Conservation (phyloP, 2,329 filamentous ascomycete species). For the Fusarium poae region DNA sequence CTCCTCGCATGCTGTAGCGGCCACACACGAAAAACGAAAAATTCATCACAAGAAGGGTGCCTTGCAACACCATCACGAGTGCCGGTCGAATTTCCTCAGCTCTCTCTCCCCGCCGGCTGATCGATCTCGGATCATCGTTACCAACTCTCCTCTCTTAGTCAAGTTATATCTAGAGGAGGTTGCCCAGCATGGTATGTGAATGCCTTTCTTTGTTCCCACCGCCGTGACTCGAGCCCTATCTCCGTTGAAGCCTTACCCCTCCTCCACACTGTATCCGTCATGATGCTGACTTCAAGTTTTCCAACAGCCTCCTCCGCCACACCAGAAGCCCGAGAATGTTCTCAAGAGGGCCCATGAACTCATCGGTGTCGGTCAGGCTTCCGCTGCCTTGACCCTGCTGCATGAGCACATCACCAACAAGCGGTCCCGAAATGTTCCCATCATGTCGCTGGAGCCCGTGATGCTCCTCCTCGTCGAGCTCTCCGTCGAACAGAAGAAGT, state of each 20-base stretch:
- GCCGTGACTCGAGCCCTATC: conserved; percentile 32
- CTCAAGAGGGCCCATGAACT: conserved; percentile 98
- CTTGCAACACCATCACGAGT: conserved; percentile 57
- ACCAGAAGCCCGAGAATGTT: conserved; percentile 99
- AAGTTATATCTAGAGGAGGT: conserved; percentile 61
- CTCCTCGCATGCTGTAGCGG: conserved; percentile 57
- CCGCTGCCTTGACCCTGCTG: conserved; percentile 91
- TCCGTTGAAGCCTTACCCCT: conserved; percentile 47
- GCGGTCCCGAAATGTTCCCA: conserved; percentile 96
- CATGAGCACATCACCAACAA: conserved; percentile 99
- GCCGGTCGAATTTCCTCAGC: conserved; percentile 55
- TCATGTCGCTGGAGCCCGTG: conserved; percentile 94
- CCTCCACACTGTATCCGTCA: conserved; percentile 43
- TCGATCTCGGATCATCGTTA: conserved; percentile 54
- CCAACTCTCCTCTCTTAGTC: conserved; percentile 55
- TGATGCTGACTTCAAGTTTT: conserved; percentile 49
- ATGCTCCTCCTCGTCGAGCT: conserved; percentile 98
- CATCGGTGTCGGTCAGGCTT: conserved; percentile 94
- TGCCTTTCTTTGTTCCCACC: conserved; percentile 32
- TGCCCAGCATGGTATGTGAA: conserved; percentile 64
- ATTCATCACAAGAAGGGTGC: conserved; percentile 52
- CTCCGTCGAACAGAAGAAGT: conserved; percentile 96
- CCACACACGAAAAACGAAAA: conserved; percentile 63
- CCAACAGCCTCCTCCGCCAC: conserved; percentile 87
- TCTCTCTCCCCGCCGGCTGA: conserved; percentile 54